Conservation (phyloP, 805 yeast species). For the Teunomyces atbi region DNA sequence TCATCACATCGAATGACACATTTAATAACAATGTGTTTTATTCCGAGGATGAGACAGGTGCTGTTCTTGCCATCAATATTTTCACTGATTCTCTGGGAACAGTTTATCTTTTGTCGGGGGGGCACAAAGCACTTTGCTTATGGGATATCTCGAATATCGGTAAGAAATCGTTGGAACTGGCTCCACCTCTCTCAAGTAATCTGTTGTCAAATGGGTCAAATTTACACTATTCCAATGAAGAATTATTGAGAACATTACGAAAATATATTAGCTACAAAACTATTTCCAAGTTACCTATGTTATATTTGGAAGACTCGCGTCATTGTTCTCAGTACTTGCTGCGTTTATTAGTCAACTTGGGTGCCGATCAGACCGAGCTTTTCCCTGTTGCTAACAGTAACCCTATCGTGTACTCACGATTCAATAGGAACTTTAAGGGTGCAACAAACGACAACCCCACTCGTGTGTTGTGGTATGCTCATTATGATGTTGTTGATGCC, state of each 20-base stretch:
- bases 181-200: constrained; percentile 11
- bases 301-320: constrained; percentile 73
- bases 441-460: constrained; percentile 8
- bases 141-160: constrained; percentile 56
- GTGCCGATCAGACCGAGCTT: constrained; percentile 65
- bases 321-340: constrained; percentile 79
- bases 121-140: constrained; percentile 65
- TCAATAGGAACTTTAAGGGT: constrained; percentile 43
- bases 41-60: constrained; percentile 26
- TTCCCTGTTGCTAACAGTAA: constrained; percentile 76
- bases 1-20: constrained; percentile 12
- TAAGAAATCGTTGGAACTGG: neutral
- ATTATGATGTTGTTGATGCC: constrained; percentile 91
- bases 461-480: constrained; percentile 86
- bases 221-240: constrained; percentile 47
- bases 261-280: constrained; percentile 69
- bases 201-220: neutral
- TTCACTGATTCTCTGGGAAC: constrained; percentile 36
- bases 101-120: constrained; percentile 62
- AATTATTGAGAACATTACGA: constrained; percentile 59
- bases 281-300: constrained; percentile 70
- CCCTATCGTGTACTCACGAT: constrained; percentile 80
- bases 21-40: constrained; percentile 8
- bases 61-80: constrained; percentile 56
- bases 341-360: constrained; percentile 60